A percentile compares a stretch with the other conserved stretches of the same genome.
These are phyloP conservation scores for Basidiobolus meristosporus DNA, from an alignment of 371 early-diverging fungal genomes.

Conservation along the genomic window DNA sequence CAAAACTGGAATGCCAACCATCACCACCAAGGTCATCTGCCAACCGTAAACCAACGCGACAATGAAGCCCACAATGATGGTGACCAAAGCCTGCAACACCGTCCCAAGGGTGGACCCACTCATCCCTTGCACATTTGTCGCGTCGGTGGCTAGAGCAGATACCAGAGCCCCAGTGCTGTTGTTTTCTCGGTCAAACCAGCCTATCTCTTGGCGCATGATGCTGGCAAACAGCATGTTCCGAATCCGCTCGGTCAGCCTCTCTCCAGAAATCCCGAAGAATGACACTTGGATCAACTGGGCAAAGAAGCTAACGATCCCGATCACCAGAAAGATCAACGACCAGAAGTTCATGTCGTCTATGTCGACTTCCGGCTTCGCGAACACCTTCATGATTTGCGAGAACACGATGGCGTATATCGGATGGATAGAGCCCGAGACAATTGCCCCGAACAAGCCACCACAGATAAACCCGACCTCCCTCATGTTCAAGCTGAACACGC, in stretches of 20 bases:
- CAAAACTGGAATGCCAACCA: constrained; percentile 26
- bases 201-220: constrained; percentile 60
- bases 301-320: constrained; percentile 31
- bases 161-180: constrained; percentile 68
- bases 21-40: constrained; percentile 42
- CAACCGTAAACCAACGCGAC: constrained; percentile 45
- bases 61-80: constrained; percentile 6
- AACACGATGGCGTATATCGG: constrained; percentile 32
- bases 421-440: constrained; percentile 6
- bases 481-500: constrained; percentile 6
- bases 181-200: constrained; percentile 63
- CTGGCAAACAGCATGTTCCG: constrained; percentile 31
- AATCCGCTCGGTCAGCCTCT: constrained; percentile 34
- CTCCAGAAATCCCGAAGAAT: constrained; percentile 25
- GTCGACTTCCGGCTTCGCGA: constrained; percentile 6
- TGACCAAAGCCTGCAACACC: constrained; percentile 4
- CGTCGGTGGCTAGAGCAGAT: constrained; percentile 60
- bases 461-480: constrained; percentile 6
- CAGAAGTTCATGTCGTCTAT: constrained; percentile 35
- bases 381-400: constrained; percentile 18
- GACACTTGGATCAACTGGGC: constrained; percentile 21
- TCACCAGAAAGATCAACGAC: constrained; percentile 49
- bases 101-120: constrained; percentile 8
- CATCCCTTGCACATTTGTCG: constrained; percentile 32
- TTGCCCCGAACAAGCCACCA: constrained; percentile 6